Evolutionary conservation across 345 rosid genomes (phyloP).

Genomic region (Boechera retrofracta): DNA sequence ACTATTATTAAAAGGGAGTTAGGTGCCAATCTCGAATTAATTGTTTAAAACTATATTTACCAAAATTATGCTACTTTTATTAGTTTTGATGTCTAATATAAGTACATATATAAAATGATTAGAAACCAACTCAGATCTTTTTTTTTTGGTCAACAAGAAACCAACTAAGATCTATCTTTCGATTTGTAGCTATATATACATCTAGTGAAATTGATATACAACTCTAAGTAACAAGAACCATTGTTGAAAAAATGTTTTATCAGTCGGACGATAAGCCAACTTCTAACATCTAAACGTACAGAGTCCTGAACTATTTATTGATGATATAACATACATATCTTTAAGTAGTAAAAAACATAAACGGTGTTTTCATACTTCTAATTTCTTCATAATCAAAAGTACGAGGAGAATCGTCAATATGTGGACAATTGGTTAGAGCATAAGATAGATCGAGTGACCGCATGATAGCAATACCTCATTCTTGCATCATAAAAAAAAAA

Average conservation of each 20-base stretch:
- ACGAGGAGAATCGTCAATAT: constrained; percentile 21
- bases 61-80: too few species aligned
- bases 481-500: constrained; percentile 37
- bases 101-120: too few species aligned
- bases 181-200: constrained; percentile 15
- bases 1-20: constrained; percentile 26
- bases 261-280: neutral
- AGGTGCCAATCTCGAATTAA: constrained; percentile 5
- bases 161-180: neutral
- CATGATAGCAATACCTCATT: constrained; percentile 48
- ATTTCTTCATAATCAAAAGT: constrained; percentile 7
- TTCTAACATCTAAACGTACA: neutral
- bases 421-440: constrained; percentile 22
- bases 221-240: neutral
- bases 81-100: too few species aligned
- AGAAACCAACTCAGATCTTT: too few species aligned
- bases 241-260: neutral
- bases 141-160: too few species aligned
- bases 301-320: constrained; percentile 1
- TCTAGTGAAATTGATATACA: neutral
- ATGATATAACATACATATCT: constrained; percentile 10
- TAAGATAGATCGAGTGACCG: constrained; percentile 26
- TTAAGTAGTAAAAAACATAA: neutral
- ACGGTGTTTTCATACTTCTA: constrained; percentile 3
- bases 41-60: neutral